Evolutionary conservation across 805 yeast genomes (phyloP).

Genomic region (Scheffersomyces stipitis): DNA sequence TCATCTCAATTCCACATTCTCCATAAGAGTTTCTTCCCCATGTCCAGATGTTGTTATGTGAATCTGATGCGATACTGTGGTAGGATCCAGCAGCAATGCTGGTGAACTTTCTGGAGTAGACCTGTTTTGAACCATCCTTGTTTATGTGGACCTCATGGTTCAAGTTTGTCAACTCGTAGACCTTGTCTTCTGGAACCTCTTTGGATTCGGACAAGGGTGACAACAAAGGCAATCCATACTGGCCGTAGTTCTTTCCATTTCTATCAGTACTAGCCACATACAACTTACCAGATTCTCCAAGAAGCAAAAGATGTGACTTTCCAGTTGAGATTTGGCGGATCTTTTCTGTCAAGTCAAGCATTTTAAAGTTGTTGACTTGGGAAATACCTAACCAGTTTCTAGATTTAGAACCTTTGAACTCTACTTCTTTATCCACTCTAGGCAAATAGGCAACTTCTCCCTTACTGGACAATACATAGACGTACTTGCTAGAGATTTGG

Average conservation of each 20-base stretch:
- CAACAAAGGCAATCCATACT: conserved; percentile 74
- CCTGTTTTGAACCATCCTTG: conserved; percentile 17
- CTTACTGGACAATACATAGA: conserved; percentile 41
- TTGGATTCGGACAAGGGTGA: conserved; percentile 65
- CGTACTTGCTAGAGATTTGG: conserved; percentile 51
- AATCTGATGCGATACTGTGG: conserved; percentile 72
- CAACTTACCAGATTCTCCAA: conserved; percentile 60
- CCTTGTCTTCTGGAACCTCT: conserved; percentile 29
- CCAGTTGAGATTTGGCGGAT: conserved; percentile 59
- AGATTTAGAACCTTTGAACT: conserved; percentile 7
- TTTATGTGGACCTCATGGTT: conserved; percentile 42
- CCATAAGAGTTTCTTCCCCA: conserved; percentile 88
- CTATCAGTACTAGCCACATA: conserved; percentile 55
- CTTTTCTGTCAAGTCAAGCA: conserved; percentile 21
- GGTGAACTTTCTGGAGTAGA: conserved; percentile 46
- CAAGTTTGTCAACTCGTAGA: conserved; percentile 54
- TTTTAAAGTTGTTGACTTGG: background rate
- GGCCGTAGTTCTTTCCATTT: conserved; percentile 52
- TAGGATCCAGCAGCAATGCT: conserved; percentile 71
- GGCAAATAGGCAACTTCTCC: conserved; percentile 47
- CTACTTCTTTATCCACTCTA: conserved; percentile 15
- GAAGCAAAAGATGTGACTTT: conserved; percentile 61
- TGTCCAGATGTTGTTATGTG: conserved; percentile 68
- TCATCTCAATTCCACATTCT: conserved; percentile 74
- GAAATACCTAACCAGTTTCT: conserved; percentile 22